Conservation (phyloP, 306 rosid genomes). For the Castanea mollissima region DNA sequence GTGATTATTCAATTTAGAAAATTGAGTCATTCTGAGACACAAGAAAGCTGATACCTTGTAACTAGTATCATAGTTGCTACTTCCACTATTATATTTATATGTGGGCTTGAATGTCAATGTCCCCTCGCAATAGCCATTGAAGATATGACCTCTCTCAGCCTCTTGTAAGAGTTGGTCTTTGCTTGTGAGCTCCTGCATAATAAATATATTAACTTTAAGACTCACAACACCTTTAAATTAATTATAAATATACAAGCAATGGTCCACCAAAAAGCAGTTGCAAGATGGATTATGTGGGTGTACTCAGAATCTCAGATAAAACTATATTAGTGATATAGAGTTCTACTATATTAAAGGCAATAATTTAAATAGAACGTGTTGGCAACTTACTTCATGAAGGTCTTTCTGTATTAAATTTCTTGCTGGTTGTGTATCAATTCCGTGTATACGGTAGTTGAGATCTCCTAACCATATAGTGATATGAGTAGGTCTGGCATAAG, state of each 20-base stretch:
- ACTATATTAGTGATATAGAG: too few relatives aligned
- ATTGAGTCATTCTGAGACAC: not conserved
- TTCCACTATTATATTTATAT: slow-evolving; percentile 69
- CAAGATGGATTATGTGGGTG: too few relatives aligned
- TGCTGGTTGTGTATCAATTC: slow-evolving; percentile 46
- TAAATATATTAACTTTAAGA: not conserved
- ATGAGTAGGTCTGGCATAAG: slow-evolving; percentile 53
- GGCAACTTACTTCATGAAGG: slow-evolving; percentile 42
- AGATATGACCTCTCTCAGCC: slow-evolving; percentile 69
- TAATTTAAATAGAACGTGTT: not conserved
- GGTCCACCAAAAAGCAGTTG: too few relatives aligned
- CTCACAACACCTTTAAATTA: not conserved
- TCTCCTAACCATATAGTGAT: slow-evolving; percentile 74
- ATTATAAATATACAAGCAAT: too few relatives aligned
- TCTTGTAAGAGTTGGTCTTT: slow-evolving; percentile 73
- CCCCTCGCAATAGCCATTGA: slow-evolving; percentile 73
- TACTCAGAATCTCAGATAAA: too few relatives aligned
- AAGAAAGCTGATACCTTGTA: slow-evolving; percentile 42
- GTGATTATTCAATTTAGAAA: not conserved
- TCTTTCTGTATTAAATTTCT: slow-evolving; percentile 45
- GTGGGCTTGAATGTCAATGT: slow-evolving; percentile 76
- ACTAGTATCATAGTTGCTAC: slow-evolving; percentile 73
- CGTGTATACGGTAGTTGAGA: slow-evolving; percentile 69
- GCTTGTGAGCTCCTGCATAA: slow-evolving; percentile 35
- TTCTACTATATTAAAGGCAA: too few relatives aligned